phyloP scores from a whole-genome alignment of 169 alveolate species.

The Plasmodium gaboni region DNA sequence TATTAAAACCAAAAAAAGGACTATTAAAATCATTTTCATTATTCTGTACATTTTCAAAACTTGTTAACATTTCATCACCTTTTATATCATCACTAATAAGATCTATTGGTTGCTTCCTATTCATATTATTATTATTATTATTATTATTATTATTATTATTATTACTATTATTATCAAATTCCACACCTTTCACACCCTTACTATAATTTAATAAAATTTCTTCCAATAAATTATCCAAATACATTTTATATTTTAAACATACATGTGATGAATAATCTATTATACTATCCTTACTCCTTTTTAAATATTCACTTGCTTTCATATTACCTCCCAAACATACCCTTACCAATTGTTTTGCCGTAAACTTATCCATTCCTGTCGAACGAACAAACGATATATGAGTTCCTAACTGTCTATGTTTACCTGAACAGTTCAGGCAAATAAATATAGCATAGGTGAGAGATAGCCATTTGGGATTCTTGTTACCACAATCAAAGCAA shows the following conservation, averaged over 20 bases:
- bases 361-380: constrained; percentile 92
- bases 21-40: constrained; percentile 7
- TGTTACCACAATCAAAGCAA: constrained; percentile 96
- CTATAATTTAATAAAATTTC: constrained; percentile 58
- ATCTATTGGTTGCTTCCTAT: constrained; percentile 25
- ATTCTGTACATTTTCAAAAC: neutral
- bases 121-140: neutral
- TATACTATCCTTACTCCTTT: constrained; percentile 42
- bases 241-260: constrained; percentile 59
- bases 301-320: constrained; percentile 76
- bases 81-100: constrained; percentile 48
- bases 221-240: constrained; percentile 64
- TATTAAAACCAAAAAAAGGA: neutral
- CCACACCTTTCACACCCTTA: neutral
- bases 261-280: constrained; percentile 59
- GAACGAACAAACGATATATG: constrained; percentile 96
- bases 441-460: constrained; percentile 95
- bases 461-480: constrained; percentile 98
- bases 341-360: constrained; percentile 88
- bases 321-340: constrained; percentile 85
- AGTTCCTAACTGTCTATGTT: constrained; percentile 96
- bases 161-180: constrained; percentile 7
- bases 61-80: constrained; percentile 4
- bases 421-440: constrained; percentile 96
- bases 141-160: constrained; percentile 6